Base-by-base conservation (phyloP, 768 basidiomycete genomes). In the Podaxis rugospora region DNA sequence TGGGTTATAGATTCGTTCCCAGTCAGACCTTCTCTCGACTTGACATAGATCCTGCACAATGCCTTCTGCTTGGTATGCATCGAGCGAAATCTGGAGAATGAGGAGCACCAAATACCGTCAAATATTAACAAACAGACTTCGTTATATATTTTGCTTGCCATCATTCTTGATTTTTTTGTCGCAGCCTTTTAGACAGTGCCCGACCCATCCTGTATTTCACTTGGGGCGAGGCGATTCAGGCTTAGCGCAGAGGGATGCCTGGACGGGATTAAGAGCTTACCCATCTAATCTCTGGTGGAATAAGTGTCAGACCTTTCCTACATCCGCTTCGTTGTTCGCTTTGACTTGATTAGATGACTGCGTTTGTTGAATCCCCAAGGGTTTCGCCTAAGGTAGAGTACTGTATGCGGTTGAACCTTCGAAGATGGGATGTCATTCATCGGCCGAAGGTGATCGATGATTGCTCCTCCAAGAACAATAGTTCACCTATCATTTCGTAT, bases 141-240 rank as follows among this genome's bases (percentile, higher is more conserved):
- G 9, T 23, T 27, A 46, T 53, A 25, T 52, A 49, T 11, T 53
- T 13, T 13, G 6, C 47, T 57, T 32, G 55, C 40, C 23, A 50
- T 56, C 27, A 23, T 3, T 23, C 59, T 37, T 44, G 37, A 58
- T 46, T 58, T 66, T 67, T 57, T 70, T 49, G 71, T 76, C 83
- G 86, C 86, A 78, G 72, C 85, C 83, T 80, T 71, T 69, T 82
- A 87, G 87, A 88, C 86, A 88, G 86, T 88, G 81, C 86, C 86
- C 82, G 80, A 76, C 79, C 80, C 74, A 71, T 68, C 60, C 57
- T 62, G 21, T 27, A 63, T 63, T 62, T 58, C 56, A 59, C 73
- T 75, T 67, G 66, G 79, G 78, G 73, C 80, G 83, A 74, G 86
- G 86, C 83, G 86, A 88, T 88, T 83, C 76, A 79, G 86, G 77